Evolutionary conservation across 2,329 filamentous ascomycete genomes (phyloP), one percentile per base, ranked within the genome.

Genomic region (Nemania sp.): DNA sequence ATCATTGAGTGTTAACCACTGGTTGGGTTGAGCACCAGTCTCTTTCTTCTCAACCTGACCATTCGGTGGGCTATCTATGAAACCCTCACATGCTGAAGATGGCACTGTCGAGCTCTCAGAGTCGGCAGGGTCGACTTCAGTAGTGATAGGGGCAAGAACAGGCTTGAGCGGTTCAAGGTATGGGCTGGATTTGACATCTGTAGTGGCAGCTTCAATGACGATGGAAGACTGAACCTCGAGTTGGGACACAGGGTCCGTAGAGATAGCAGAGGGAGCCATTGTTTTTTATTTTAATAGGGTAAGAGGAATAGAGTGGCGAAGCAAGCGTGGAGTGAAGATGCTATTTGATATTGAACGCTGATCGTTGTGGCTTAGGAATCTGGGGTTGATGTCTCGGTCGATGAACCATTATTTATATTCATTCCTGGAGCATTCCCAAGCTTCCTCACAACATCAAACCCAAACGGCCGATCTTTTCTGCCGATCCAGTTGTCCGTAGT

Each of bases 1-100:
- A 21, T 65, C 48, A 40, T 62, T 64, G 12, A 73, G 70, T 25
- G 60, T 56, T 5, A 69, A 62, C 45, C 59, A 63, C 10, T 52
- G 46, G 34, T 54, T 51, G 18, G 52, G 39, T 10, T 47, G 54
- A 35, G 17, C 17, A n/a, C 29, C 47, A 35, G 46, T 51, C 42
- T 50, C 32, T 10, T 55, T 9, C 29, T 55, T 42, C 20, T 54
- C 45, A 32, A 39, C 42, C 21, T 18, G 57, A 5, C 51, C 45
- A 35, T 56, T 34, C 20, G 34, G 34, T 11, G 57, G 60, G 17
- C 25, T 54, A 17, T 63, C 54, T 42, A 53, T 55, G 60, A 56
- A 63, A 11, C 57, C 60, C 34, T 65, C 63, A 54, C 25, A 49
- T n/a, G 54, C 47, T 49, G 63, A 56, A 47, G 60, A 60, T n/a